Conservation (phyloP, 2,329 filamentous ascomycete genomes). For the Fusarium sp. region DNA sequence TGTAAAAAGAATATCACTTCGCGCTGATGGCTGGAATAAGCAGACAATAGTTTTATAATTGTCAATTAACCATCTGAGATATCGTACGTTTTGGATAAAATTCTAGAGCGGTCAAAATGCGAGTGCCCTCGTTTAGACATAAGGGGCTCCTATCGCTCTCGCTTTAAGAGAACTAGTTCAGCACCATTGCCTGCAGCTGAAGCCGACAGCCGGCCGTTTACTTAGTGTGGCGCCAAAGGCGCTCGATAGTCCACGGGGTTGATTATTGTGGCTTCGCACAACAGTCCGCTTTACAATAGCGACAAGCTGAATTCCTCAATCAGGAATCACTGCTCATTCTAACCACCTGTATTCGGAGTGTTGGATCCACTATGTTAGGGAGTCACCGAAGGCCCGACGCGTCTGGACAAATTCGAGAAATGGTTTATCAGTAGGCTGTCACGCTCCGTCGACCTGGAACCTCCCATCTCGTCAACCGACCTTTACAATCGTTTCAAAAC, state of each 20-base stretch:
- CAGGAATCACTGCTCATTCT: background rate
- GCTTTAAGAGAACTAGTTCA: background rate
- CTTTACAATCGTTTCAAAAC: background rate
- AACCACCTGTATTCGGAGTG: background rate
- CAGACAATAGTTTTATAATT: background rate
- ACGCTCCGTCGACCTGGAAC: background rate
- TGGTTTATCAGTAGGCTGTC: background rate
- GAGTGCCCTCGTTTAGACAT: background rate
- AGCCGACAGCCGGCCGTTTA: background rate
- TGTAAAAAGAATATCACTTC: background rate
- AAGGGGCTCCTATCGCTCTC: background rate
- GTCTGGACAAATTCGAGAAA: background rate
- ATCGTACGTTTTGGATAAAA: background rate
- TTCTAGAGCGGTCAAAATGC: background rate
- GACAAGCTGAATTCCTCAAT: background rate
- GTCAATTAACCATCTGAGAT: background rate
- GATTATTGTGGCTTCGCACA: background rate
- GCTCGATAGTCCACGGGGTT: background rate
- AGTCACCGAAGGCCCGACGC: background rate
- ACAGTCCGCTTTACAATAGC: background rate
- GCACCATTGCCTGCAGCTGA: background rate
- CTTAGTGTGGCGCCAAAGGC: background rate
- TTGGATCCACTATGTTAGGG: background rate
- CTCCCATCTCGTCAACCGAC: background rate
- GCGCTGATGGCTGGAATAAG: background rate